Evolutionary conservation across 352 stramenopile species (phyloP).

Genomic region (Nothophytophthora sp.): DNA sequence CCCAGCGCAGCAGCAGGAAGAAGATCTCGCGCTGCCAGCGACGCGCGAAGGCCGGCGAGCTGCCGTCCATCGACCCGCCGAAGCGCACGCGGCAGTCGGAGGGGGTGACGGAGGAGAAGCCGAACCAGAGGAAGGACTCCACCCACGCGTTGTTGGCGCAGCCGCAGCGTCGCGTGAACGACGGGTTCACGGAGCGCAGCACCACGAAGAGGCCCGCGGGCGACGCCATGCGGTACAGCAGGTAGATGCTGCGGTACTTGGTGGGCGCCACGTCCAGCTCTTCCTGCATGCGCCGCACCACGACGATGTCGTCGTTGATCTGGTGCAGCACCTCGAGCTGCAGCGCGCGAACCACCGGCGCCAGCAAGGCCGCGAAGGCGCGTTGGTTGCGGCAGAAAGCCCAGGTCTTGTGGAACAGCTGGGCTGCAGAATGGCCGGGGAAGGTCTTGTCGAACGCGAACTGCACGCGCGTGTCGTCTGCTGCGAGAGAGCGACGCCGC

Average conservation of each 20-base stretch:
- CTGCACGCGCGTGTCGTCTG: slow-evolving; percentile 20
- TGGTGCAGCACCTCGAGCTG: slow-evolving; percentile 34
- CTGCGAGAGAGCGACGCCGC: slow-evolving; percentile 13
- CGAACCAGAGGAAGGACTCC: slow-evolving; percentile 36
- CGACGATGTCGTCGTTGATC: slow-evolving; percentile 37
- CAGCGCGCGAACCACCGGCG: slow-evolving; percentile 19
- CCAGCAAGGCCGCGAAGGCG: slow-evolving; percentile 22
- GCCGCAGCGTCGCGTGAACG: slow-evolving; percentile 28
- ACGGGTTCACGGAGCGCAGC: slow-evolving; percentile 33
- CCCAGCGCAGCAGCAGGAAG: slow-evolving; percentile 39
- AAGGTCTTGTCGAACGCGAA: slow-evolving; percentile 35
- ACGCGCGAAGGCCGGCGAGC: slow-evolving; percentile 27
- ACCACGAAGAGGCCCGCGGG: slow-evolving; percentile 31
- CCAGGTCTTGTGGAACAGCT: slow-evolving; percentile 35
- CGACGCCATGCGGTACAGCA: slow-evolving; percentile 32
- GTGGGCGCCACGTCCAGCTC: slow-evolving; percentile 20
- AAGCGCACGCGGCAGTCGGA: slow-evolving; percentile 27
- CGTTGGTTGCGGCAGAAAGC: slow-evolving; percentile 30
- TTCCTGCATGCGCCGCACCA: slow-evolving; percentile 35
- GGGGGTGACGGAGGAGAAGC: slow-evolving; percentile 10
- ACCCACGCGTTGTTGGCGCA: slow-evolving; percentile 36
- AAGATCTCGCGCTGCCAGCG: slow-evolving; percentile 33
- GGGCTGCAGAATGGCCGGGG: slow-evolving; percentile 2
- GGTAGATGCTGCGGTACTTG: slow-evolving; percentile 38
- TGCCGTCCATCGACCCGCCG: slow-evolving; percentile 29